These are phyloP conservation scores for Trapa incisa DNA, from an alignment of 345 rosid genomes.

Conservation along the genomic window DNA sequence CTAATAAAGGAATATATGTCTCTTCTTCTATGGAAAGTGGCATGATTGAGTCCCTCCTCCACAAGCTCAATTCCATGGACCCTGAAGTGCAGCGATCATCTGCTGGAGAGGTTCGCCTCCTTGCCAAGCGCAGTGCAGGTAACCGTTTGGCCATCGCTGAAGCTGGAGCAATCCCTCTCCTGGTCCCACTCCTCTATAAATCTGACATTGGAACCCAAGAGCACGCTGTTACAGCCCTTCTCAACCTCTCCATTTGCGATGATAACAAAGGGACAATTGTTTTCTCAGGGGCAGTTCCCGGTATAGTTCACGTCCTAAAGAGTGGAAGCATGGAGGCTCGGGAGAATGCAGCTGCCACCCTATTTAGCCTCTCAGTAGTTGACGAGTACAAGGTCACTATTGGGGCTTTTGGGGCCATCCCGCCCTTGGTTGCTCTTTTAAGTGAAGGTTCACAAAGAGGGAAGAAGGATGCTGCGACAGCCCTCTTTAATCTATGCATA, in stretches of 20 bases:
- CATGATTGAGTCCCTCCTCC: slow-evolving; percentile 62
- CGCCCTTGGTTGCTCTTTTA: slow-evolving; percentile 71
- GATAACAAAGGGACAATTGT: slow-evolving; percentile 87
- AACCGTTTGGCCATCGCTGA: slow-evolving; percentile 96
- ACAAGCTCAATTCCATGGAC: slow-evolving; percentile 59
- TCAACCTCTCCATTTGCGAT: slow-evolving; percentile 94
- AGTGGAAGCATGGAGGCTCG: slow-evolving; percentile 99
- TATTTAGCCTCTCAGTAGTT: slow-evolving; percentile 86
- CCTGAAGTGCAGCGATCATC: slow-evolving; percentile 76
- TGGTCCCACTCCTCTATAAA: slow-evolving; percentile 64
- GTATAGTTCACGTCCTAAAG: slow-evolving; percentile 85
- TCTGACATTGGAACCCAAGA: slow-evolving; percentile 87
- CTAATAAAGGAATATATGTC: slow-evolving; percentile 46
- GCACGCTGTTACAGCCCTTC: slow-evolving; percentile 88
- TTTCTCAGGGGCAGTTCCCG: slow-evolving; percentile 81
- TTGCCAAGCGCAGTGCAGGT: slow-evolving; percentile 92
- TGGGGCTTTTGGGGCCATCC: slow-evolving; percentile 76
- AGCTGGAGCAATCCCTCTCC: slow-evolving; percentile 97
- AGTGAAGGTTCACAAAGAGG: slow-evolving; percentile 90
- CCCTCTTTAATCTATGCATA: slow-evolving; percentile 89
- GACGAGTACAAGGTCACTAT: slow-evolving; percentile 91
- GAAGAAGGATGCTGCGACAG: slow-evolving; percentile 97
- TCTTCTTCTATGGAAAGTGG: slow-evolving; percentile 64
- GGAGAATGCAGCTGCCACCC: slow-evolving; percentile 97
- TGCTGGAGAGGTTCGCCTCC: slow-evolving; percentile 91